Conservation (phyloP, 139 green algal species). For the Micractinium conductrix region DNA sequence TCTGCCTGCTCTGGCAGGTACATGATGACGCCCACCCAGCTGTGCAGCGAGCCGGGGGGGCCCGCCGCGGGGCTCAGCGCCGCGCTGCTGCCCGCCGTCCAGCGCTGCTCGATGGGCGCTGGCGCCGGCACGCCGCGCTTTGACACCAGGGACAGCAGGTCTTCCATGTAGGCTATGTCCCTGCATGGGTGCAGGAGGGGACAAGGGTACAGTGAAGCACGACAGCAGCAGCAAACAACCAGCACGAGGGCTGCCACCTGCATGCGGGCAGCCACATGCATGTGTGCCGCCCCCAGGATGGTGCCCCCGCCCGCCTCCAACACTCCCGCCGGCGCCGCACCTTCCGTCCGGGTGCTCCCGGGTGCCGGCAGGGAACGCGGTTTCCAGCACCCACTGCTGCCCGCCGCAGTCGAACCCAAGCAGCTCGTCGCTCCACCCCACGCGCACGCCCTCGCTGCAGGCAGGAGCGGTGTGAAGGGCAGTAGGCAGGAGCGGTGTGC, state of each 20-base stretch:
- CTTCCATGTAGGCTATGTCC: conserved; percentile 66
- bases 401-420: conserved; percentile 99
- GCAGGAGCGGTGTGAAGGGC: neutral
- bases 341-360: conserved; percentile 35
- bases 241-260: too few species aligned
- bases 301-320: too few species aligned
- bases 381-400: conserved; percentile 98
- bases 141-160: conserved; percentile 81
- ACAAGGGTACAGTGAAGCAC: neutral
- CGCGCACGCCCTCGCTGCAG: conserved; percentile 51
- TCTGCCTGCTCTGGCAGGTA: conserved; percentile 85
- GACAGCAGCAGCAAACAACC: too few species aligned
- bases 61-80: conserved; percentile 80
- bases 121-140: conserved; percentile 76
- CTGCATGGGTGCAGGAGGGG: neutral
- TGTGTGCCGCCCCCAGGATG: too few species aligned
- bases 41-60: conserved; percentile 41
- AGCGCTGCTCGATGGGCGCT: conserved; percentile 97
- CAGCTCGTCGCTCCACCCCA: conserved; percentile 91
- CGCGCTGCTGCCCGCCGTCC: conserved; percentile 73
- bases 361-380: conserved; percentile 72
- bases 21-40: conserved; percentile 98
- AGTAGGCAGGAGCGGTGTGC: neutral
- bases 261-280: too few species aligned
- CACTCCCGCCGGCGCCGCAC: too few species aligned